Conservation (phyloP, 768 basidiomycete genomes). For the Cystobasidium onofrii region DNA sequence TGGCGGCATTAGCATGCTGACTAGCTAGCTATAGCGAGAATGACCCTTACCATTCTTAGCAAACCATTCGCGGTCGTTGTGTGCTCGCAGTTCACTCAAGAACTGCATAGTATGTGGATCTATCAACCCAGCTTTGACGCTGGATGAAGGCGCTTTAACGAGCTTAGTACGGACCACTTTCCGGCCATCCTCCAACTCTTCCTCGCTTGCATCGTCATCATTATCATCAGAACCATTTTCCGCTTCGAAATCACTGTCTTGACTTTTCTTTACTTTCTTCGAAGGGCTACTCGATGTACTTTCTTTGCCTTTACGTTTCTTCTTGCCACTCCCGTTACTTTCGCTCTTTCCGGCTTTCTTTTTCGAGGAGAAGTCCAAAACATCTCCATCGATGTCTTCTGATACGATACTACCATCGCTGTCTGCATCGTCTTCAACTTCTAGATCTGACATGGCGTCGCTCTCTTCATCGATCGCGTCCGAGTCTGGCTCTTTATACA, state of each 20-base stretch:
- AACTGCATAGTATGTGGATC: constrained; percentile 25
- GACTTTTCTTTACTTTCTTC: neutral
- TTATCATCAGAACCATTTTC: neutral
- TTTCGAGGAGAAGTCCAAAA: constrained; percentile 1
- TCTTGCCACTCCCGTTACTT: constrained; percentile 3
- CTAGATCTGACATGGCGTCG: constrained; percentile 5
- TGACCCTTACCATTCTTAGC: constrained; percentile 24
- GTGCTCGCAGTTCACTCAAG: neutral
- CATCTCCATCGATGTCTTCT: constrained; percentile 8
- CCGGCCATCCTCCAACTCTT: constrained; percentile 22
- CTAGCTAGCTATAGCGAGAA: neutral
- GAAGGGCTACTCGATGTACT: constrained; percentile 9
- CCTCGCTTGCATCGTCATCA: constrained; percentile 8
- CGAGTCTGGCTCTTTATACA: constrained; percentile 18
- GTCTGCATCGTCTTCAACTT: constrained; percentile 19
- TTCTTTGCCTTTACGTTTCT: constrained; percentile 1
- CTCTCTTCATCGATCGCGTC: constrained; percentile 29
- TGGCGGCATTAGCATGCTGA: neutral
- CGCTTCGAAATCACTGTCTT: neutral
- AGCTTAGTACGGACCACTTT: constrained; percentile 16
- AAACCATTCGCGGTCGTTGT: constrained; percentile 30
- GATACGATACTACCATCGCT: neutral
- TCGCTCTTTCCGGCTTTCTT: neutral
- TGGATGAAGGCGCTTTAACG: constrained; percentile 15
- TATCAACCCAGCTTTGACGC: constrained; percentile 8